Percentiles rank a stretch among this genome's conserved stretches.
Conservation (phyloP, 139 green algal species). For the Mesostigma viride region DNA sequence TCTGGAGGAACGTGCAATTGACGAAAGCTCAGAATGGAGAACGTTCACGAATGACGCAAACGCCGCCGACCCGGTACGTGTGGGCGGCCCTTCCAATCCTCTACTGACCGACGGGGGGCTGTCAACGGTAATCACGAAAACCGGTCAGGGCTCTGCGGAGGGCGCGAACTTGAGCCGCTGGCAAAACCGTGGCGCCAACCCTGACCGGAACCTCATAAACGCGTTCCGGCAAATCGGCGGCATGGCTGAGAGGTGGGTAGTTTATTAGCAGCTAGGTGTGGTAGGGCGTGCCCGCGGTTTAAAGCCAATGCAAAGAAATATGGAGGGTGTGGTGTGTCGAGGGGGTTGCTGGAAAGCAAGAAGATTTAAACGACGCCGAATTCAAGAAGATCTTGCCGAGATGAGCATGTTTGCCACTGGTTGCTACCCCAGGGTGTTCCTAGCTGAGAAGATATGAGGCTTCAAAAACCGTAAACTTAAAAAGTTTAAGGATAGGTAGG, state of each 20-base stretch:
- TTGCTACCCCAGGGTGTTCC: no score
- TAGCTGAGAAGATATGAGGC: no score
- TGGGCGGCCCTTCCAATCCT: constrained; percentile 65
- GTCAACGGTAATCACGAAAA: constrained; percentile 59
- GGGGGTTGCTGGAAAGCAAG: no score
- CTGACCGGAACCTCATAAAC: constrained; percentile 38
- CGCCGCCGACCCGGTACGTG: constrained; percentile 18
- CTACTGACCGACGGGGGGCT: constrained; percentile 69
- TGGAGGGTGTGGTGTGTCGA: background rate
- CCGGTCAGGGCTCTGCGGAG: constrained; percentile 5
- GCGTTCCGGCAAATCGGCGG: constrained; percentile 36
- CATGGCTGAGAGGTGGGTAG: constrained; percentile 31
- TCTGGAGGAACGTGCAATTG: constrained; percentile 72
- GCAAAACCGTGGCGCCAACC: constrained; percentile 44
- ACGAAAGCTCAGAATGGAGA: constrained; percentile 90
- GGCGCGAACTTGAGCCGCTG: constrained; percentile 35
- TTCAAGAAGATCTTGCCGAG: no score
- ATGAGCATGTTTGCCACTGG: no score
- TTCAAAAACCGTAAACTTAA: no score
- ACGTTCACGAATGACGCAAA: constrained; percentile 74
- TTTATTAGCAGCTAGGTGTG: no score
- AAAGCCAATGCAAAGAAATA: no score
- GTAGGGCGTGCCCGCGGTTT: no score
- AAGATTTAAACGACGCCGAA: no score
- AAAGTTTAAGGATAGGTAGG: no score